A percentile compares a stretch with the other conserved stretches of the same genome.
Conservation (phyloP, 768 basidiomycete species). For the Suillus weaverae region DNA sequence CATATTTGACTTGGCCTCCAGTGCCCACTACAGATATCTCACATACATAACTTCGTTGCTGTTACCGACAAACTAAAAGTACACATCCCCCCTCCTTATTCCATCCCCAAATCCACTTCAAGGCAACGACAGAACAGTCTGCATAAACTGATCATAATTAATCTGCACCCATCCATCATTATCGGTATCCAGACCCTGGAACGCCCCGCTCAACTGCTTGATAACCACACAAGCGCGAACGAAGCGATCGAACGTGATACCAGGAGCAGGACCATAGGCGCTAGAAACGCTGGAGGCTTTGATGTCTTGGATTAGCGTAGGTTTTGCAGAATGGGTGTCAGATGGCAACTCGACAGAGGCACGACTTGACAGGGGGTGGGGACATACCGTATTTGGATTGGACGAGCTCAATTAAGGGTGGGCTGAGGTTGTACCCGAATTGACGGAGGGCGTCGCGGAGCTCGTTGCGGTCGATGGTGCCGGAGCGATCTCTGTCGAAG, state of each 20-base stretch:
- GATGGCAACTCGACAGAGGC: not conserved
- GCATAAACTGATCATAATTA: constrained; percentile 57
- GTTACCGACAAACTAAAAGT: not conserved
- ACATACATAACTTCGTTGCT: not conserved
- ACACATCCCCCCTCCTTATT: not conserved
- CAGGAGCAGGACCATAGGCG: constrained; percentile 40
- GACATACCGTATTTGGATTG: constrained; percentile 77
- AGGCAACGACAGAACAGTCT: constrained; percentile 46
- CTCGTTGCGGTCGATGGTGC: constrained; percentile 72
- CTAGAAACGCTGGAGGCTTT: constrained; percentile 50
- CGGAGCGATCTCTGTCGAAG: constrained; percentile 83
- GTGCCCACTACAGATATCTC: not conserved
- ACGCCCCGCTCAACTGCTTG: constrained; percentile 74
- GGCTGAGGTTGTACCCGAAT: constrained; percentile 79
- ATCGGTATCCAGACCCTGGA: constrained; percentile 65
- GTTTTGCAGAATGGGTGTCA: constrained; percentile 33
- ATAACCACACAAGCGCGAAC: constrained; percentile 83
- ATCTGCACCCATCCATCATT: constrained; percentile 54
- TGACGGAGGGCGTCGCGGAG: constrained; percentile 66
- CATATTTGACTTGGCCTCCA: too few species aligned
- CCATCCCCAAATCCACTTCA: constrained; percentile 24
- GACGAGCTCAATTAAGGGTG: constrained; percentile 61
- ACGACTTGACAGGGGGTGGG: constrained; percentile 5
- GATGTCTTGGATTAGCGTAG: constrained; percentile 46
- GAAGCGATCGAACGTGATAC: constrained; percentile 85